Evolutionary conservation across 1,284 basidiomycete species (phyloP).

Genomic region (Puccinia triticina): DNA sequence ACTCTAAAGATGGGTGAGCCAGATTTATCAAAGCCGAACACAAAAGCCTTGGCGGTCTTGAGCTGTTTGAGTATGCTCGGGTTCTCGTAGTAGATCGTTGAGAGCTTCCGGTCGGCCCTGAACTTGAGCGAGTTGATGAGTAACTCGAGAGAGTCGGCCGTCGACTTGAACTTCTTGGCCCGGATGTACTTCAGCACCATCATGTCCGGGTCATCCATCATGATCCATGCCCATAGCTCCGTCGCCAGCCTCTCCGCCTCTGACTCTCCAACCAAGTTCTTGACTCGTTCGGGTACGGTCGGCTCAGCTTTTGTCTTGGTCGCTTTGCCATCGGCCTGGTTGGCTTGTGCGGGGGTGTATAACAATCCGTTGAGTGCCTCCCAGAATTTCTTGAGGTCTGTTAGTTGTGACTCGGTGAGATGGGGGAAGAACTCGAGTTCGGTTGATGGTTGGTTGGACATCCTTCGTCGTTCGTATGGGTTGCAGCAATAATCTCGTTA

Average conservation of each 20-base stretch:
- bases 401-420: constrained; percentile 25
- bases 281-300: background rate
- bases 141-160: constrained; percentile 10
- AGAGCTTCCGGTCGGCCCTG: constrained; percentile 22
- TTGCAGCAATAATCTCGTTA: too few relatives aligned
- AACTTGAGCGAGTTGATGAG: constrained; percentile 42
- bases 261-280: background rate
- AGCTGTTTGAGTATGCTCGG: constrained; percentile 32
- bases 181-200: constrained; percentile 42
- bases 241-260: background rate
- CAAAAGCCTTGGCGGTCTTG: constrained; percentile 31
- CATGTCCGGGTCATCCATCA: constrained; percentile 50
- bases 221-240: constrained; percentile 38
- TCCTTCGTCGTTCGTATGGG: background rate
- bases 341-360: background rate
- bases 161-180: constrained; percentile 28
- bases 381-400: constrained; percentile 34
- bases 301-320: background rate
- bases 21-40: constrained; percentile 30
- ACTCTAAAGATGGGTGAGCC: constrained; percentile 40
- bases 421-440: background rate
- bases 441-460: constrained; percentile 16
- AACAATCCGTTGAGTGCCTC: background rate
- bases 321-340: background rate
- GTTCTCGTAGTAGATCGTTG: constrained; percentile 1